Evolutionary conservation across 2,329 filamentous ascomycete species (phyloP), one percentile per base, ranked within the genome.

Genomic region (Elsinoe ampelina): DNA sequence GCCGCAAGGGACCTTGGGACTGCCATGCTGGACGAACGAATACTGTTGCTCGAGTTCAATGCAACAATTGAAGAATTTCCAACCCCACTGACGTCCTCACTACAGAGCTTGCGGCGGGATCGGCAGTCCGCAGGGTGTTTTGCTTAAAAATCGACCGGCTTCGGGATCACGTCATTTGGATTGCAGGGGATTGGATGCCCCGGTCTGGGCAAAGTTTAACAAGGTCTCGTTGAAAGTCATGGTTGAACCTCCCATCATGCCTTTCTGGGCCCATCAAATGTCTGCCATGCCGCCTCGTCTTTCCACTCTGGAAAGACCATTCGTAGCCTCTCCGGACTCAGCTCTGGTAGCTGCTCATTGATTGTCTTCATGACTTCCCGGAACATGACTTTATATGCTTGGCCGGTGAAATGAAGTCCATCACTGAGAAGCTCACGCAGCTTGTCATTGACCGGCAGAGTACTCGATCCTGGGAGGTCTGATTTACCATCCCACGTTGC

Each of bases 331-430:
- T 77, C 76, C 1, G 81, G 79, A 26, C 70, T 65, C 58, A 80
- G 73, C 55, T 83, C 80, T 1, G 82, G 80, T 71, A 78, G 80
- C 26, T 73, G 69, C 47, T 70, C 62, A 43, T 66, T 64, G 59
- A 85, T 79, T 8, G 76, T 63, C 52, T 75, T 72, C 68, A 79
- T 75, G 35, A 83, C 61, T 61, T 79, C 76, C 5, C 76, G 68
- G 60, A 74, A 82, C 35, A 84, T 69, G 15, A 84, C 66, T 32
- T 75, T 67, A 62, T 85, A 85, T 3, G 78, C 82, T 26, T 70
- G 69, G 0, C 77, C 71, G 22, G 74, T 78, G 60, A 85, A 75
- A 68, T 86, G 83, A 47, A 85, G 69, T 5, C 81, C 82, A 69
- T 84, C 82, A 52, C 73, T 73, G 60, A 84, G 71, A 55, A 82